Percentiles rank a stretch among this genome's conserved stretches.
These are phyloP conservation scores for Sisymbrium altissimum DNA, from an alignment of 345 rosid species.

Conservation along the genomic window DNA sequence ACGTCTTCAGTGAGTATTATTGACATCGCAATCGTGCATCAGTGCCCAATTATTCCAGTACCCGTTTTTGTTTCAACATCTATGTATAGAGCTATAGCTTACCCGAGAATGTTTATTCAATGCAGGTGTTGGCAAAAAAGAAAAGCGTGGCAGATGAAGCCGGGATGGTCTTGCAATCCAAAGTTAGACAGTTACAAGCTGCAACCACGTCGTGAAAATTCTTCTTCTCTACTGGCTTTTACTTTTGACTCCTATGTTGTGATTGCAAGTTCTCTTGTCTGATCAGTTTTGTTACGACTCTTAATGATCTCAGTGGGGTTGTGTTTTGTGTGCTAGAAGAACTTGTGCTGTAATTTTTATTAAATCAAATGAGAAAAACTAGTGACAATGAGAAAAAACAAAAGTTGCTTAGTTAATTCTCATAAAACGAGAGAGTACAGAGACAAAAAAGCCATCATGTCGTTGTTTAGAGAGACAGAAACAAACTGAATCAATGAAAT, in stretches of 20 bases:
- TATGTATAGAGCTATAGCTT: not conserved
- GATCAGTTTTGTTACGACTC: not conserved
- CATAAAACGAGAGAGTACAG: not conserved
- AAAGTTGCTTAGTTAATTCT: not conserved
- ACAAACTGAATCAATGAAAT: constrained; percentile 22
- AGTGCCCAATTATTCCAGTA: not conserved
- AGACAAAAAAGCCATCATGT: not conserved
- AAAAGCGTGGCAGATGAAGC: constrained; percentile 85
- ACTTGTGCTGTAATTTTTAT: not conserved
- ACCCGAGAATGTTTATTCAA: not conserved
- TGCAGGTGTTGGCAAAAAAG: constrained; percentile 91
- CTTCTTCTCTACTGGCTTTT: not conserved
- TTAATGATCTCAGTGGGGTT: not conserved
- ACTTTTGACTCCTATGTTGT: not conserved
- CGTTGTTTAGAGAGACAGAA: not conserved
- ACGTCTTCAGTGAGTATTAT: not conserved
- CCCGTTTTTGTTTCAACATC: not conserved
- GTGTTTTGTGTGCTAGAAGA: not conserved
- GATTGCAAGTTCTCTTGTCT: not conserved
- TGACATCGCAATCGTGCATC: not conserved
- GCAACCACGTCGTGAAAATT: constrained; percentile 27
- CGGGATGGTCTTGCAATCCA: constrained; percentile 61
- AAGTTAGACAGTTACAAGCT: constrained; percentile 60
- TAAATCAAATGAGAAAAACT: not conserved
- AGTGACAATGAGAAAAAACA: not conserved